Percentiles rank a stretch among this genome's conserved stretches.
These are phyloP conservation scores for Dalbergia cochinchinensis DNA, from an alignment of 306 rosid species.

Conservation along the genomic window DNA sequence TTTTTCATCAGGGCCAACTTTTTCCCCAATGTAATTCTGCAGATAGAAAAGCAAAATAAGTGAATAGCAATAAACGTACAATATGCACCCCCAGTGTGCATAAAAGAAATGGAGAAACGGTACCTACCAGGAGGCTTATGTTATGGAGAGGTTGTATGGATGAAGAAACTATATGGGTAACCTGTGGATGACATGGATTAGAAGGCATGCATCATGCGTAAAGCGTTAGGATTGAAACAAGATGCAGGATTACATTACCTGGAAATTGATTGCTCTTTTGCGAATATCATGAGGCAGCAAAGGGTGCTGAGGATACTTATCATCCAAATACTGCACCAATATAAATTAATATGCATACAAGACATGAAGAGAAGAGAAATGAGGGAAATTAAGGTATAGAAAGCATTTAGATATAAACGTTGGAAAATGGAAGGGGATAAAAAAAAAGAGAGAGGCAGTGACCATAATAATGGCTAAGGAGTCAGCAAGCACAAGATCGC, in stretches of 20 bases:
- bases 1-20: constrained; percentile 61
- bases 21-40: constrained; percentile 79
- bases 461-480: constrained; percentile 84
- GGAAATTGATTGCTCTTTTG: constrained; percentile 74
- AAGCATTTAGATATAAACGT: background rate
- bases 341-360: background rate
- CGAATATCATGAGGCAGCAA: constrained; percentile 70
- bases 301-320: constrained; percentile 79
- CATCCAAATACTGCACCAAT: constrained; percentile 74
- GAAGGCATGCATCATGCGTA: background rate
- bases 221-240: background rate
- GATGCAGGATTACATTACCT: constrained; percentile 52
- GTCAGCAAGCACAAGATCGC: constrained; percentile 58
- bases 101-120: background rate
- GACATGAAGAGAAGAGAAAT: background rate
- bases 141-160: constrained; percentile 87
- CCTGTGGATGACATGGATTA: constrained; percentile 55
- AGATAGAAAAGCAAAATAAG: constrained; percentile 43
- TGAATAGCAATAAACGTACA: background rate
- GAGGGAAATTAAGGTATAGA: background rate
- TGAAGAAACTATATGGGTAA: constrained; percentile 72
- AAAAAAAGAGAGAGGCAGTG: background rate
- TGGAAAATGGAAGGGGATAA: background rate
- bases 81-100: constrained; percentile 21
- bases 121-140: constrained; percentile 56